Evolutionary conservation across 2,329 filamentous ascomycete species (phyloP), one percentile per base, ranked within the genome.

Genomic region (Epichloe typhina): DNA sequence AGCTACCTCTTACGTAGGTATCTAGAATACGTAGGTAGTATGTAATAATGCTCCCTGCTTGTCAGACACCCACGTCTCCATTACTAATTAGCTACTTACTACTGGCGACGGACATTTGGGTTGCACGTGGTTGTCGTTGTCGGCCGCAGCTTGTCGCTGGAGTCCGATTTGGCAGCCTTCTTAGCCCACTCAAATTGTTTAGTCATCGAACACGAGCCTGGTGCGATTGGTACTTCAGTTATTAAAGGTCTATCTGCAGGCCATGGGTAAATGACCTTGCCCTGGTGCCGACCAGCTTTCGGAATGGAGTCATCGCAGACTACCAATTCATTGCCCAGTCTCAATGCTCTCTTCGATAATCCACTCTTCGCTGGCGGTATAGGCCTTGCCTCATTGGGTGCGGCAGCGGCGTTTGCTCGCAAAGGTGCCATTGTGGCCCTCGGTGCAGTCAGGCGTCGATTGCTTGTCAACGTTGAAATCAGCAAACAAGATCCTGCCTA

Each of bases 391-490:
- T 87, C 86, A 33, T 76, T 98, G 49, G 93, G 89, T 55, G 88
- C 89, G 36, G 84, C 79, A 40, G 78, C 89, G 35, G 84, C 88
- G 12, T 80, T 95, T 58, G 87, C 83, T 33, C 88, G 93, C 55
- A 84, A 84, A 62, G 87, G 86, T 36, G 66, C 86, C 53, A 79
- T 90, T 53, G 74, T 82, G 59, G 82, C 82, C 50, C 82, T 84
- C n/a, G 77, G 79, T 42, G 75, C 94, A 51, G 70, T 95, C 52
- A 86, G 88, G 47, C 83, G 85, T 49, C 87, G 91, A 46, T 81
- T 98, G 70, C 82, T 98, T 33, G 88, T 97, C 60, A 89, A 96
- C 61, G 82, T 98, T 61, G 93, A 98, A 68, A 95, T 98, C 67
- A 91, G 87, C 66, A 86, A 88, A 63, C 87, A 91, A 61, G 93